phyloP scores from a whole-genome alignment of 1,139 yeast species.

The Arxiozyma slooffiae region DNA sequence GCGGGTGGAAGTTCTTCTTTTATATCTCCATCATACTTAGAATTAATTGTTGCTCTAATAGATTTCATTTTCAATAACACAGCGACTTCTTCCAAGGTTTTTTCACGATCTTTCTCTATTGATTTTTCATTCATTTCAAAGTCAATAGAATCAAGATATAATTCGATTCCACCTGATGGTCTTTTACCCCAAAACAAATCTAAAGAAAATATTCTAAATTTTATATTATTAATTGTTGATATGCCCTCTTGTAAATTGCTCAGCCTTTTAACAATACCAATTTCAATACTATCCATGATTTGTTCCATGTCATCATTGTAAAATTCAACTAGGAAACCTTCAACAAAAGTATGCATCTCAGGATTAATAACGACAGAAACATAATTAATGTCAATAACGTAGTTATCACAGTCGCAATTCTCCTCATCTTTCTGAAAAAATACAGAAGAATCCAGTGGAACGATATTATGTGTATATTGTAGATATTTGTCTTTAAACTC shows the following conservation, averaged over 20 bases:
- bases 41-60: slow-evolving; percentile 16
- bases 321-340: slow-evolving; percentile 24
- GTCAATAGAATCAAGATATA: slow-evolving; percentile 37
- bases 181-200: slow-evolving; percentile 29
- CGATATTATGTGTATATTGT: not conserved
- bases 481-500: not conserved
- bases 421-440: not conserved
- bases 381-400: slow-evolving; percentile 15
- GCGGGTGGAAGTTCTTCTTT: slow-evolving; percentile 18
- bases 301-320: slow-evolving; percentile 37
- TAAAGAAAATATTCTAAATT: slow-evolving; percentile 45
- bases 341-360: slow-evolving; percentile 7
- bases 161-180: slow-evolving; percentile 14
- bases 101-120: slow-evolving; percentile 14
- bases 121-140: slow-evolving; percentile 17
- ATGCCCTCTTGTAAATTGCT: slow-evolving; percentile 33
- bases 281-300: slow-evolving; percentile 56
- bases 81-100: slow-evolving; percentile 12
- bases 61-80: slow-evolving; percentile 15
- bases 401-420: slow-evolving; percentile 10
- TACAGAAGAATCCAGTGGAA: not conserved
- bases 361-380: slow-evolving; percentile 17
- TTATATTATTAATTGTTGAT: slow-evolving; percentile 37
- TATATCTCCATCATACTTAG: slow-evolving; percentile 6
- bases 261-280: slow-evolving; percentile 44